Evolutionary conservation across 1,139 yeast genomes (phyloP).

Genomic region (Dujonia santamariae): DNA sequence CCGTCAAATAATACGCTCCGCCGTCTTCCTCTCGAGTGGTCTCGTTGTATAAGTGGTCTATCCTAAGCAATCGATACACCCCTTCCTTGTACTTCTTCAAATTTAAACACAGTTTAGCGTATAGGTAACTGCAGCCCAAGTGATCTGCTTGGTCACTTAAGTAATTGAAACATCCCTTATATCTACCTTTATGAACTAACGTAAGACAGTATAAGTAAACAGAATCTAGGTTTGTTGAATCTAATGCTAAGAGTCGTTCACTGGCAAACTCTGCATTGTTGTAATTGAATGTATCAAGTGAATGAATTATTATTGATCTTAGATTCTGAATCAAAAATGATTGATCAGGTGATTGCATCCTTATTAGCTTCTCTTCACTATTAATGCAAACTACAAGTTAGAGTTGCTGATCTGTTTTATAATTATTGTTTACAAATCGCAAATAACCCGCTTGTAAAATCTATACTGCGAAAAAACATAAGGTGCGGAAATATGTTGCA

Average conservation of each 20-base stretch:
- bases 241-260: constrained; percentile 65
- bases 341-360: constrained; percentile 16
- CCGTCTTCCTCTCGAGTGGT: constrained; percentile 7
- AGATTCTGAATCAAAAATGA: constrained; percentile 38
- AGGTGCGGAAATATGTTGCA: too few relatives aligned
- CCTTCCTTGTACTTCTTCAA: constrained; percentile 63
- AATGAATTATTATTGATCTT: constrained; percentile 59
- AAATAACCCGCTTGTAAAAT: too few relatives aligned
- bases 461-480: too few relatives aligned
- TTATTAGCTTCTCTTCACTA: too few relatives aligned
- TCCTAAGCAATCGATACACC: constrained; percentile 47
- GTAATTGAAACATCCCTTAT: constrained; percentile 57
- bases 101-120: constrained; percentile 61
- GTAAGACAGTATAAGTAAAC: constrained; percentile 64
- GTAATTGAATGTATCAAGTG: constrained; percentile 67
- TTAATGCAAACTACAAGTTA: neutral
- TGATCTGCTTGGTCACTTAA: constrained; percentile 45
- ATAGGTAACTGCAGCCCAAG: constrained; percentile 69
- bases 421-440: constrained; percentile 1
- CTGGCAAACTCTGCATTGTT: constrained; percentile 78
- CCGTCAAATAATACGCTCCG: constrained; percentile 16
- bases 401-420: neutral
- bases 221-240: constrained; percentile 49
- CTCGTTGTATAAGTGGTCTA: constrained; percentile 35
- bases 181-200: constrained; percentile 51